Evolutionary conservation across 768 basidiomycete genomes (phyloP), one percentile per base, ranked within the genome.

Genomic region (Tylopilus balloui): DNA sequence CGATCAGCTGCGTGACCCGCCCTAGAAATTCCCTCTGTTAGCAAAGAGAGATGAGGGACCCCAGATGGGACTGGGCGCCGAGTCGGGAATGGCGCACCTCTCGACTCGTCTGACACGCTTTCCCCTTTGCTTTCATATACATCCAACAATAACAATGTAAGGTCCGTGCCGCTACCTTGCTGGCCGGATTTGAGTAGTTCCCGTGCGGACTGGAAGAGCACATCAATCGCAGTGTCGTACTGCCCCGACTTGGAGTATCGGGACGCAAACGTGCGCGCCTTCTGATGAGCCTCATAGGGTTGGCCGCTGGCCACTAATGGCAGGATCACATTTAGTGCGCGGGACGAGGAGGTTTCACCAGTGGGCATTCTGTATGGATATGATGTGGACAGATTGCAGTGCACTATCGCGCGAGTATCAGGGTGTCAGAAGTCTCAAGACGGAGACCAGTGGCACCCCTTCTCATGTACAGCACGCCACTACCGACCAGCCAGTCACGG

Each of bases 261-360:
- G 4, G 93, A 84, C 5, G 92, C 92, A 56, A 95, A 96, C 15
- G 94, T 97, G 23, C 95, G 81, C 10, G 93, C 92, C 70, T 97
- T 97, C 68, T 97, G 94, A 60, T 97, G 95, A 0, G 94, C 94
- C 53, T 93, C 91, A 67, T 96, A 96, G 13, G 78, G 68, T 29
- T 92, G 90, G 10, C 84, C 80, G 10, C 75, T 73, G 6, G 77
- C 67, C 43, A 93, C 85, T 42, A 84, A 78, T 11, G 82, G 90
- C 50, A 86, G 71, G 56, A 88, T 90, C 10, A 86, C 87, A 53
- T 79, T 80, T 12, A 92, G 72, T 39, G 89, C 89, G 51, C 79
- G 76, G 25, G 82, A 69, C 28, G 84, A 83, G 15, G 82, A 71
- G 6, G 60, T 37, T 45, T 59, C 52, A 15, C 53, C 25, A n/a